phyloP scores from a whole-genome alignment of 306 rosid genomes.

The Cicer yamashitae region DNA sequence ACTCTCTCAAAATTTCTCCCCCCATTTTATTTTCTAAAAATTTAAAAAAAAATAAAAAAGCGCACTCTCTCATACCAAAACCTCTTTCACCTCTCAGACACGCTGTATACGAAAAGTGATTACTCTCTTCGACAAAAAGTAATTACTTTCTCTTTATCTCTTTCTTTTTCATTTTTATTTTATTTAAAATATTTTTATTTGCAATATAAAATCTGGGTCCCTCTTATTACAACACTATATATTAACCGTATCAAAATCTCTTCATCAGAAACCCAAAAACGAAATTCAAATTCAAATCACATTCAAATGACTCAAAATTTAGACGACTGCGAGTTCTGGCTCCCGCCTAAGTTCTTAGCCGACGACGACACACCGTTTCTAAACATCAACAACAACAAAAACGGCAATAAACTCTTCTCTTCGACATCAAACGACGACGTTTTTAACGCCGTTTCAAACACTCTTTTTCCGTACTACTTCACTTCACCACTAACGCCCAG shows the following conservation, averaged over 20 bases:
- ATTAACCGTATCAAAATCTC: not conserved
- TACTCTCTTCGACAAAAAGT: not conserved
- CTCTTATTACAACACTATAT: not conserved
- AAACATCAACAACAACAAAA: too few relatives aligned
- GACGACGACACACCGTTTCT: constrained; percentile 45
- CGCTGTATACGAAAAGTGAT: not conserved
- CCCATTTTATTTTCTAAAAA: not conserved
- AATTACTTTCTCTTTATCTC: not conserved
- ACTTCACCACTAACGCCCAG: constrained; percentile 59
- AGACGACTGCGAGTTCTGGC: constrained; percentile 78
- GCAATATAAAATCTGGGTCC: not conserved
- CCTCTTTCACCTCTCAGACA: not conserved
- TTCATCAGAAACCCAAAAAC: not conserved
- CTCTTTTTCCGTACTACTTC: constrained; percentile 45
- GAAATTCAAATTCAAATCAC: not conserved
- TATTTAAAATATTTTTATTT: not conserved
- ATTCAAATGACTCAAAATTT: constrained; percentile 56
- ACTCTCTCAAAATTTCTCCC: not conserved
- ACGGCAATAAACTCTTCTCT: not conserved
- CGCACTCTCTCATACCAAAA: not conserved
- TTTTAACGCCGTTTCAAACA: not conserved
- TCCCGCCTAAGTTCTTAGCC: constrained; percentile 64
- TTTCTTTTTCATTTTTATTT: not conserved
- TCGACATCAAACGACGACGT: constrained; percentile 25
- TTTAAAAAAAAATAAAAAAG: not conserved